A percentile compares a stretch with the other conserved stretches of the same genome.
Conservation (phyloP, 2,329 filamentous ascomycete species). For the Colletotrichum camelliae region DNA sequence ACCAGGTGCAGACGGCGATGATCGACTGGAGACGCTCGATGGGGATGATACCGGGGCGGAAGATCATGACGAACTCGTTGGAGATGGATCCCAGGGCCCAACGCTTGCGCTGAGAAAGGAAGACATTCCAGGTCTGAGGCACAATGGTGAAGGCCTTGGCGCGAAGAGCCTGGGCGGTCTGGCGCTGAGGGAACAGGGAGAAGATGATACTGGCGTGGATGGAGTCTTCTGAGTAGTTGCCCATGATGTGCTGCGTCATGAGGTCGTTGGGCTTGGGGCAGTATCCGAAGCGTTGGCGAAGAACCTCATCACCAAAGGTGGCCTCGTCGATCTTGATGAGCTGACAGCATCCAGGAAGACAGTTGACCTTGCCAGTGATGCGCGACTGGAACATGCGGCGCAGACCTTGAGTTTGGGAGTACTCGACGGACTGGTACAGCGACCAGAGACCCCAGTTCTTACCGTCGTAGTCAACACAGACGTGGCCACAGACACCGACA, state of each 20-base stretch:
- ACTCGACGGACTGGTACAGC: constrained; percentile 53
- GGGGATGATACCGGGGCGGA: constrained; percentile 43
- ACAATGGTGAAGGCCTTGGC: constrained; percentile 54
- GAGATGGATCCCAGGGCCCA: constrained; percentile 54
- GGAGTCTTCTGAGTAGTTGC: constrained; percentile 53
- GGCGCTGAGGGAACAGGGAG: constrained; percentile 46
- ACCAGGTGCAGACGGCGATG: constrained; percentile 52
- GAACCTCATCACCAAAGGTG: constrained; percentile 51
- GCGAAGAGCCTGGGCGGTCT: constrained; percentile 50
- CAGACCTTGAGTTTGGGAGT: constrained; percentile 51
- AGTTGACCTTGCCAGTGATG: constrained; percentile 54
- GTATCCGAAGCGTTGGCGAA: constrained; percentile 52
- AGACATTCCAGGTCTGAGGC: constrained; percentile 49
- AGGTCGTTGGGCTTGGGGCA: constrained; percentile 53
- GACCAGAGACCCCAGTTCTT: constrained; percentile 48
- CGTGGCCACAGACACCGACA: constrained; percentile 53
- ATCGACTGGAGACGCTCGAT: constrained; percentile 51
- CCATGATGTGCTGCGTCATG: constrained; percentile 54
- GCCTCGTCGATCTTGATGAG: constrained; percentile 54
- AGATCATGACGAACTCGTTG: constrained; percentile 56
- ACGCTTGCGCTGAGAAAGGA: constrained; percentile 52
- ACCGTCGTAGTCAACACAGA: constrained; percentile 50
- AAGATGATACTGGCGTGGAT: constrained; percentile 56
- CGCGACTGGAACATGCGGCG: constrained; percentile 54
- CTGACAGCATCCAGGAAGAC: constrained; percentile 54